A percentile compares a stretch with the other conserved stretches of the same genome.
Evolutionary conservation across 1,284 basidiomycete genomes (phyloP).

Genomic region (Gymnopus androsaceus): DNA sequence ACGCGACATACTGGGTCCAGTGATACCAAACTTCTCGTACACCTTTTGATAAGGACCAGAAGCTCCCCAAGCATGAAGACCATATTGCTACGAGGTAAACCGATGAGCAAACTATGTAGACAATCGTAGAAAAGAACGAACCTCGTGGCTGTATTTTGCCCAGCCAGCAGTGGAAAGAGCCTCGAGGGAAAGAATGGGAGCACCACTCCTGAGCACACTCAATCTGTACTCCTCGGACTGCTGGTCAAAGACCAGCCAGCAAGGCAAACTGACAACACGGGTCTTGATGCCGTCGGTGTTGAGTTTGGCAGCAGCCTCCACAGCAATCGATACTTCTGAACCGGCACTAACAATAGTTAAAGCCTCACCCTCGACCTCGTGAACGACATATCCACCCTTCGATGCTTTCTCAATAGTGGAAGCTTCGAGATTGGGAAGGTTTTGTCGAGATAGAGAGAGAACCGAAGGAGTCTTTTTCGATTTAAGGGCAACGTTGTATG

Average conservation of each 20-base stretch:
- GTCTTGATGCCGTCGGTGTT: slow-evolving; percentile 78
- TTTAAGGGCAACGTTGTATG: slow-evolving; percentile 81
- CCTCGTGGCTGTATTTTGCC: slow-evolving; percentile 87
- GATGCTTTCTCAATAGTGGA: slow-evolving; percentile 84
- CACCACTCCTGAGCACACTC: slow-evolving; percentile 84
- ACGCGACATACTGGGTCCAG: slow-evolving; percentile 62
- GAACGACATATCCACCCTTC: slow-evolving; percentile 89
- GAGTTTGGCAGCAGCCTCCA: slow-evolving; percentile 83
- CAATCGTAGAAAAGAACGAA: slow-evolving; percentile 25
- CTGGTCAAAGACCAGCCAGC: slow-evolving; percentile 87
- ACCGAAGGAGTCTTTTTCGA: slow-evolving; percentile 82
- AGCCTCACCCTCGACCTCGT: slow-evolving; percentile 77
- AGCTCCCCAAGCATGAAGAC: slow-evolving; percentile 80
- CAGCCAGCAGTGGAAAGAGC: slow-evolving; percentile 83
- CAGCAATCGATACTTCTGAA: slow-evolving; percentile 84
- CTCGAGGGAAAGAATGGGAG: slow-evolving; percentile 89
- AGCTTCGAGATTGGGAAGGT: slow-evolving; percentile 89
- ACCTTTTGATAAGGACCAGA: slow-evolving; percentile 90
- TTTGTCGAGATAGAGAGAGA: slow-evolving; percentile 87
- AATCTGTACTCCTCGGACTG: slow-evolving; percentile 82
- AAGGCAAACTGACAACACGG: slow-evolving; percentile 86
- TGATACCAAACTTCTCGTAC: slow-evolving; percentile 88
- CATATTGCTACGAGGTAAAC: slow-evolving; percentile 59
- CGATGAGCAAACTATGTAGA: background rate
- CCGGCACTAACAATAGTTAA: slow-evolving; percentile 89